phyloP scores from a whole-genome alignment of 805 yeast species.

The Geotrichum ghanense region DNA sequence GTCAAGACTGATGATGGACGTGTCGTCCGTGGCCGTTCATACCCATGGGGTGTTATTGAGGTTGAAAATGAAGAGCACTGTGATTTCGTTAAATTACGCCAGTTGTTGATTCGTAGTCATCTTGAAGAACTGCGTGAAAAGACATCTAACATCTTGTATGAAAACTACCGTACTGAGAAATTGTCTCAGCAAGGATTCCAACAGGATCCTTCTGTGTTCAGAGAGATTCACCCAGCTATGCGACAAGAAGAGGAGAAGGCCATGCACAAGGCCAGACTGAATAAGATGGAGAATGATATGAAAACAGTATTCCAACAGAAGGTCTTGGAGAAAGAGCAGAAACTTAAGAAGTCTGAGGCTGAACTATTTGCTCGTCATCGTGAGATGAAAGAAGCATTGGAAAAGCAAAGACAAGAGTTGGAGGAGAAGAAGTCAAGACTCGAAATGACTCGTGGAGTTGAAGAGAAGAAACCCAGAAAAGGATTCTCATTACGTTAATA shows the following conservation, averaged over 20 bases:
- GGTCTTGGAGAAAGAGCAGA: constrained; percentile 93
- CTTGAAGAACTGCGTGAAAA: constrained; percentile 89
- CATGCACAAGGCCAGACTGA: constrained; percentile 85
- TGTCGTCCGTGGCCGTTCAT: constrained; percentile 76
- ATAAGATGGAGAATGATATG: constrained; percentile 94
- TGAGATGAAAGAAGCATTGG: constrained; percentile 91
- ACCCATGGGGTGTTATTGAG: constrained; percentile 97
- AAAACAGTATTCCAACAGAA: constrained; percentile 92
- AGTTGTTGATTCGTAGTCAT: constrained; percentile 77
- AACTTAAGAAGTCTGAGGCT: constrained; percentile 91
- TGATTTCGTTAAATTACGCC: constrained; percentile 83
- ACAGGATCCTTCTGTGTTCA: constrained; percentile 89
- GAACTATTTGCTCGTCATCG: constrained; percentile 91
- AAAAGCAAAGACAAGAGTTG: constrained; percentile 75
- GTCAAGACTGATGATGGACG: constrained; percentile 62
- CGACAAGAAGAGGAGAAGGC: constrained; percentile 91
- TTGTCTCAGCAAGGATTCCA: constrained; percentile 71
- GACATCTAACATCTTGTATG: constrained; percentile 68
- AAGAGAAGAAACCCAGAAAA: constrained; percentile 22
- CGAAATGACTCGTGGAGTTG: constrained; percentile 20
- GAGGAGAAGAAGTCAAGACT: constrained; percentile 84
- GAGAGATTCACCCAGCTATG: constrained; percentile 84
- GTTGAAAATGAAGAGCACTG: constrained; percentile 90
- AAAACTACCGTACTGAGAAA: constrained; percentile 79
- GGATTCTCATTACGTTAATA: constrained; percentile 15